Evolutionary conservation across 139 green algal species (phyloP).

Genomic region (Picochlorum costavermella): DNA sequence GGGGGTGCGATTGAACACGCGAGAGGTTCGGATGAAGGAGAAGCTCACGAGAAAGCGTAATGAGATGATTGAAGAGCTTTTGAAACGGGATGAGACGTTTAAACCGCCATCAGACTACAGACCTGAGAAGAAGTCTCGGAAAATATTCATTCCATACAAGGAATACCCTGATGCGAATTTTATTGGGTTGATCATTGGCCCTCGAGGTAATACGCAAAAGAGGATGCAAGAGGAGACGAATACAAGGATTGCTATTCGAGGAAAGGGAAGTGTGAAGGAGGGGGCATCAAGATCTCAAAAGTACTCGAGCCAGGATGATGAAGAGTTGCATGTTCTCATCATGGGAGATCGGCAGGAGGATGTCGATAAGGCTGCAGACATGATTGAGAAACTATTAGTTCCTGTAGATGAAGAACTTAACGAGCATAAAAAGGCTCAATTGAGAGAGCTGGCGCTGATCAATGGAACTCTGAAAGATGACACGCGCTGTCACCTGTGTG

Average conservation of each 20-base stretch:
- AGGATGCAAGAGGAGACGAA: conserved; percentile 95
- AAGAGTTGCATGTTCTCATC: conserved; percentile 96
- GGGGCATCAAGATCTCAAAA: conserved; percentile 61
- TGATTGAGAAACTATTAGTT: conserved; percentile 78
- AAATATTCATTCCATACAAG: conserved; percentile 86
- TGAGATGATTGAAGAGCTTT: conserved; percentile 83
- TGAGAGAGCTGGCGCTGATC: conserved; percentile 86
- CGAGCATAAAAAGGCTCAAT: conserved; percentile 88
- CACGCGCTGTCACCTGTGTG: conserved; percentile 52
- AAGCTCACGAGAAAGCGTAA: conserved; percentile 58
- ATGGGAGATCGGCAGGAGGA: conserved; percentile 81
- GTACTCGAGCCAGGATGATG: conserved; percentile 55
- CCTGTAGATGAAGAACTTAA: conserved; percentile 81
- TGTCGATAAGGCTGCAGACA: conserved; percentile 52
- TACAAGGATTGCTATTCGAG: conserved; percentile 91
- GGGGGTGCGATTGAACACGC: conserved; percentile 82
- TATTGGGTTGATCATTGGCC: conserved; percentile 98
- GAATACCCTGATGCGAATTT: conserved; percentile 96
- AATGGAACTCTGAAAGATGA: conserved; percentile 76
- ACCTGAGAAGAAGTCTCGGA: conserved; percentile 69
- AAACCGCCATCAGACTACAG: conserved; percentile 60
- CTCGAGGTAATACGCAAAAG: conserved; percentile 97
- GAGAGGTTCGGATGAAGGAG: conserved; percentile 72
- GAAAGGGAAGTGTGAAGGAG: conserved; percentile 82
- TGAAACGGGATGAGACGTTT: conserved; percentile 76